phyloP scores from a whole-genome alignment of 768 basidiomycete species.

The Amanita rimosa region DNA sequence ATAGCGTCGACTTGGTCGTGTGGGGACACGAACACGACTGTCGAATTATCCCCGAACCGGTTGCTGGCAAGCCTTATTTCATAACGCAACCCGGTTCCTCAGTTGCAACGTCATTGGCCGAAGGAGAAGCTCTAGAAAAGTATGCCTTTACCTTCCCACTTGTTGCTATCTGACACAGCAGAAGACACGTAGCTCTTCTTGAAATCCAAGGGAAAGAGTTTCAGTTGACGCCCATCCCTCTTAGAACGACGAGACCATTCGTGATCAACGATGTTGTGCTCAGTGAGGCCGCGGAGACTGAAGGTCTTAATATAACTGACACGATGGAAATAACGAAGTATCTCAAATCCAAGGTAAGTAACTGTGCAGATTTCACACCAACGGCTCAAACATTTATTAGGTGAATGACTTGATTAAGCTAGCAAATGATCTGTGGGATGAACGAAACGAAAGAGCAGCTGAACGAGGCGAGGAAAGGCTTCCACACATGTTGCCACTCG shows the following conservation, averaged over 20 bases:
- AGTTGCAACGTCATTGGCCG: constrained; percentile 88
- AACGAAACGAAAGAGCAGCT: constrained; percentile 51
- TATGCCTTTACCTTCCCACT: constrained; percentile 20
- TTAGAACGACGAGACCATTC: constrained; percentile 91
- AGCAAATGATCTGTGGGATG: constrained; percentile 72
- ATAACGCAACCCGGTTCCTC: constrained; percentile 94
- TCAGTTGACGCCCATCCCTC: constrained; percentile 70
- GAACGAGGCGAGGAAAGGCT: constrained; percentile 52
- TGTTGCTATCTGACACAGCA: background rate
- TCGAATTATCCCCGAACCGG: constrained; percentile 80
- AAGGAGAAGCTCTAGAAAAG: constrained; percentile 92
- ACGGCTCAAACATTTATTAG: constrained; percentile 21
- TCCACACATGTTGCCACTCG: constrained; percentile 71
- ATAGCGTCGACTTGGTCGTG: constrained; percentile 83
- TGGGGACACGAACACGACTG: constrained; percentile 99
- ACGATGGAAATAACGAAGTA: constrained; percentile 77
- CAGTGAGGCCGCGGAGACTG: constrained; percentile 66
- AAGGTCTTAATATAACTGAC: constrained; percentile 66
- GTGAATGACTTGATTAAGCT: constrained; percentile 70
- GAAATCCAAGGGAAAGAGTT: constrained; percentile 85
- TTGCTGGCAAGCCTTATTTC: constrained; percentile 84
- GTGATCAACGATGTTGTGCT: constrained; percentile 76
- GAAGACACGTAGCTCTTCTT: constrained; percentile 84
- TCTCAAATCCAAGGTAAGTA: constrained; percentile 53
- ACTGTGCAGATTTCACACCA: background rate